Percentiles rank a stretch among this genome's conserved stretches.
Evolutionary conservation across 257 asterid genomes (phyloP).

Genomic region (Solanum verrucosum): DNA sequence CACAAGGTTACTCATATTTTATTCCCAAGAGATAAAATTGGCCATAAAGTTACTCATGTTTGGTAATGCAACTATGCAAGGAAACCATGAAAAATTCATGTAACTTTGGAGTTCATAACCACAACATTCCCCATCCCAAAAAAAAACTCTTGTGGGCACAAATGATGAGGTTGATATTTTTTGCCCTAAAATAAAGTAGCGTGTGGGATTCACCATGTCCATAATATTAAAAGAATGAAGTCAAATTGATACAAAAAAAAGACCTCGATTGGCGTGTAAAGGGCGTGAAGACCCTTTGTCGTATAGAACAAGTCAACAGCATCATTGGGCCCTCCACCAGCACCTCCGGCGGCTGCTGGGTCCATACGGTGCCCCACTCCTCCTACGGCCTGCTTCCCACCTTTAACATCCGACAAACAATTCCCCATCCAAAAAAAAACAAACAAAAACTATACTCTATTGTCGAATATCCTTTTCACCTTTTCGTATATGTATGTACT

Average conservation of each 20-base stretch:
- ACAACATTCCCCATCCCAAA: no score
- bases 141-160: neutral
- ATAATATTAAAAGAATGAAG: neutral
- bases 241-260: neutral
- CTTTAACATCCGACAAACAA: conserved; percentile 52
- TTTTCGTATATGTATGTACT: neutral
- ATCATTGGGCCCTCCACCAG: conserved; percentile 26
- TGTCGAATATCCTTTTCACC: neutral
- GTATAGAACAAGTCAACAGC: conserved; percentile 50
- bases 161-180: neutral
- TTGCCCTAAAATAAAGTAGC: neutral
- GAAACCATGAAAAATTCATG: neutral
- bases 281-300: conserved; percentile 41
- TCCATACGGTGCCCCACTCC: conserved; percentile 6
- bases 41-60: neutral
- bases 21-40: neutral
- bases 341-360: conserved; percentile 9
- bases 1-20: no score
- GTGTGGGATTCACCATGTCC: neutral
- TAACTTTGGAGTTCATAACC: neutral
- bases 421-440: conserved; percentile 32
- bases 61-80: neutral
- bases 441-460: neutral
- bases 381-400: conserved; percentile 68
- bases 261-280: conserved; percentile 47